phyloP scores from a whole-genome alignment of 2,329 filamentous ascomycete genomes.

The Colletotrichum viniferum region DNA sequence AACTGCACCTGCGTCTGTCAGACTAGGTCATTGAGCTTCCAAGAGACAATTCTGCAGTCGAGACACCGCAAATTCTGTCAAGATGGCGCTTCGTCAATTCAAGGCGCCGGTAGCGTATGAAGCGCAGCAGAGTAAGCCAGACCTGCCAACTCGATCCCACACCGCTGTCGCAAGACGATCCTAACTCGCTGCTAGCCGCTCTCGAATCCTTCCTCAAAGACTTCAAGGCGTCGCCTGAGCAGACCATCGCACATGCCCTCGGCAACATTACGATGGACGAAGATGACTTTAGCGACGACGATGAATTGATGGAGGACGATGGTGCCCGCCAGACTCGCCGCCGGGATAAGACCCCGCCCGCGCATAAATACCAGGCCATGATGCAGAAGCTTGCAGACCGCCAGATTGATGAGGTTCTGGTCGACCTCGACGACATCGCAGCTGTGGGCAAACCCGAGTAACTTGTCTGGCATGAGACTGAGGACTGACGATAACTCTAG shows the following conservation, averaged over 20 bases:
- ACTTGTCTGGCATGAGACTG: constrained; percentile 80
- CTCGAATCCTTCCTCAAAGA: constrained; percentile 87
- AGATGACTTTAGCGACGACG: constrained; percentile 85
- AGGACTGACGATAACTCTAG: constrained; percentile 50
- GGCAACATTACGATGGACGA: constrained; percentile 86
- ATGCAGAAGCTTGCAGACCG: constrained; percentile 89
- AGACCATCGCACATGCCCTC: constrained; percentile 79
- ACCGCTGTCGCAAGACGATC: constrained; percentile 1
- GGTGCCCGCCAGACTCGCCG: constrained; percentile 58
- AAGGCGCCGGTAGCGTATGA: constrained; percentile 84
- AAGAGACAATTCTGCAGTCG: background rate
- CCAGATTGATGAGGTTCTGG: constrained; percentile 74
- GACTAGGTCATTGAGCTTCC: background rate
- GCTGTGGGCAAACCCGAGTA: constrained; percentile 64
- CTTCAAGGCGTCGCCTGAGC: constrained; percentile 81
- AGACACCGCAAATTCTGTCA: constrained; percentile 25
- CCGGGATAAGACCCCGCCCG: constrained; percentile 58
- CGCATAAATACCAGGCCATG: constrained; percentile 86
- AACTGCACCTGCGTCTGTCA: background rate
- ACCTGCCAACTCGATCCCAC: constrained; percentile 13
- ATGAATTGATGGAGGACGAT: constrained; percentile 89
- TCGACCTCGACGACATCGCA: constrained; percentile 89
- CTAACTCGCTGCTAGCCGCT: constrained; percentile 58
- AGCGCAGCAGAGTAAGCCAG: constrained; percentile 74
- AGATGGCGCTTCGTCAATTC: constrained; percentile 86